Conservation (phyloP, 2,329 filamentous ascomycete genomes). For the Orbilia ellipsospora region DNA sequence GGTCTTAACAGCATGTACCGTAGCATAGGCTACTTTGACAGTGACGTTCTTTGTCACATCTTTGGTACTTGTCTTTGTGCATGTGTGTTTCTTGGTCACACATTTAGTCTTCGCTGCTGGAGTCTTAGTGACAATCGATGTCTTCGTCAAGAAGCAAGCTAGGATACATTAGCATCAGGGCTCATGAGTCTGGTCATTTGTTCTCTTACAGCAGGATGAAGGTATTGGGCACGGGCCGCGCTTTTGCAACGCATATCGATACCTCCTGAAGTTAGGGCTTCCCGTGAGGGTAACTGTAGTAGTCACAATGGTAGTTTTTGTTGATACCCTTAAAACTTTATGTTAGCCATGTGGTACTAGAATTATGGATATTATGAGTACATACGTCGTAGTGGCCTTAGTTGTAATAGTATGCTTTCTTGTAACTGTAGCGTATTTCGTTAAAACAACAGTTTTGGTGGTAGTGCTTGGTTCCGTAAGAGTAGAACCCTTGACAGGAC, state of each 20-base stretch:
- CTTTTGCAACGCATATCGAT: conserved; percentile 8
- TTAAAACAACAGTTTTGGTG: conserved; percentile 2
- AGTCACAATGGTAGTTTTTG: conserved; percentile 1
- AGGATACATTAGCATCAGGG: not conserved
- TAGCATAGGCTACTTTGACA: not conserved
- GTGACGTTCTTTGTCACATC: conserved; percentile 6
- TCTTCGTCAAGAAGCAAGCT: conserved; percentile 16
- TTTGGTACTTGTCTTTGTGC: conserved; percentile 10
- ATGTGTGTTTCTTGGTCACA: conserved; percentile 12
- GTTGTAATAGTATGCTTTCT: not conserved
- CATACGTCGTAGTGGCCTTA: not conserved
- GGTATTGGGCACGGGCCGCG: conserved; percentile 2
- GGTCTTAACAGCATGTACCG: conserved; percentile 1
- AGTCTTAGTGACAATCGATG: conserved; percentile 10
- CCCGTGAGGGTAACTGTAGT: not conserved
- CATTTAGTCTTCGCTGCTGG: not conserved
- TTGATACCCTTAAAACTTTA: not conserved
- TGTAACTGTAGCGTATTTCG: not conserved
- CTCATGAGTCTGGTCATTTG: not conserved
- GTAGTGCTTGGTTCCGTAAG: conserved; percentile 2
- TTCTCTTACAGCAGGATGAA: conserved; percentile 4
- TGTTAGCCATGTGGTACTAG: not conserved
- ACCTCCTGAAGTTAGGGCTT: not conserved
- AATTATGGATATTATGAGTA: not conserved
- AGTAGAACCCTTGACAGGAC: not conserved